Conservation (phyloP, 2,329 filamentous ascomycete genomes). For the Coniochaeta prunicola region DNA sequence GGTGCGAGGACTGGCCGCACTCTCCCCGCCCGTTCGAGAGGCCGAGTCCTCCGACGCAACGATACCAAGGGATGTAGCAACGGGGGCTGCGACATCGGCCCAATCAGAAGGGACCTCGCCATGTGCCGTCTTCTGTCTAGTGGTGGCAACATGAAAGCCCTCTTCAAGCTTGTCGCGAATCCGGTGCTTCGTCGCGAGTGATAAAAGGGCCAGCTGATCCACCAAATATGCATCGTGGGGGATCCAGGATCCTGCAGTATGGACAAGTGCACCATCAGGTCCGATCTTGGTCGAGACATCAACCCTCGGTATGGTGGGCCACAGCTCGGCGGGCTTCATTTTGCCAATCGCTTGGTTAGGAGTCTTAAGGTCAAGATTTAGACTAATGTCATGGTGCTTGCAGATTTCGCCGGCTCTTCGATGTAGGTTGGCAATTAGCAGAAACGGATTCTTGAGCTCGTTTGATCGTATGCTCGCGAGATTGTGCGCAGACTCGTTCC, state of each 20-base stretch:
- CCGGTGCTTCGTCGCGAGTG: constrained; percentile 75
- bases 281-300: constrained; percentile 48
- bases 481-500: constrained; percentile 56
- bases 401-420: constrained; percentile 52
- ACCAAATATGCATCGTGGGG: constrained; percentile 69
- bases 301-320: constrained; percentile 41
- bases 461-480: constrained; percentile 55
- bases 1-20: constrained; percentile 44
- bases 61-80: constrained; percentile 33
- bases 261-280: constrained; percentile 53
- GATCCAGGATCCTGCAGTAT: constrained; percentile 61
- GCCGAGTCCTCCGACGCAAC: constrained; percentile 3
- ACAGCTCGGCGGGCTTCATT: constrained; percentile 41
- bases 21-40: constrained; percentile 23
- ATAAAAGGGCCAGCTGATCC: constrained; percentile 77
- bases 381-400: constrained; percentile 45
- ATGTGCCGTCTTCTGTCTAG: constrained; percentile 70
- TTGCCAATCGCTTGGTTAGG: constrained; percentile 34
- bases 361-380: constrained; percentile 50
- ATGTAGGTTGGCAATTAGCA: constrained; percentile 56
- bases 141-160: constrained; percentile 60
- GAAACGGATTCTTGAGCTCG: constrained; percentile 67
- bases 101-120: constrained; percentile 73
- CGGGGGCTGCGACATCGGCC: constrained; percentile 57
- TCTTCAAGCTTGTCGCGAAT: constrained; percentile 72